Base-by-base conservation (phyloP, 305 asterid species). In the Petunia hybrid region DNA sequence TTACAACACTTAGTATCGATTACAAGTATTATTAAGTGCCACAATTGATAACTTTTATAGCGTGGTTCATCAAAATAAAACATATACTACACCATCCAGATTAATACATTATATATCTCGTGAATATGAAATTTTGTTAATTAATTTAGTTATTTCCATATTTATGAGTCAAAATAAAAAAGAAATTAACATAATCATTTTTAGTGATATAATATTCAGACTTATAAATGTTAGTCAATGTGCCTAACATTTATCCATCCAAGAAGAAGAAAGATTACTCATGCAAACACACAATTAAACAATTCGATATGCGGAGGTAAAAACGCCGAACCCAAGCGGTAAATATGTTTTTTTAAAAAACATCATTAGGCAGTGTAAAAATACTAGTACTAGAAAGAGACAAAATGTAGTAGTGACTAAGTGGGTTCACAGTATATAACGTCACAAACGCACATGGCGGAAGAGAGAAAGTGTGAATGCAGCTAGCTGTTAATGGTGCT, bases 401-500 rank as follows among this genome's bases (percentile, higher is more conserved):
- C 80, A 41, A 57, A 59, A 59, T 59, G 64, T 22, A 22, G 56
- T 59, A 77, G 42, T 41, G 39, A 59, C 60, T 7, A 16, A 79
- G 82, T 14, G 77, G 66, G 66, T 78, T 51, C 40, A 77, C 57
- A 45, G 81, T 63, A 61, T 46, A 79, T 46, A 79, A 51, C 31
- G 82, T 51, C 57, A 64, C 75, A 57, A 48, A 60, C 76, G 38
- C 82, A 67, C 67, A 70, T 70, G 53, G 79, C 64, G 57, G 83
- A 68, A 12, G 76, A 4, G 22, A 59, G 57, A 61, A 45, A 78
- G 76, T 45, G 74, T 10, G 7, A 5, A 5, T 77, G 51, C 70
- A 41, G 42, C 43, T 53, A 41, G 42, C 43, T 53, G 79, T 79
- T 79, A 41, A 62, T 53, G 77, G 46, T 80, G 48, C 31, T 22